Evolutionary conservation across 2,329 filamentous ascomycete genomes (phyloP), one percentile per base, ranked within the genome.

Genomic region (Neonectria neomacrospora): DNA sequence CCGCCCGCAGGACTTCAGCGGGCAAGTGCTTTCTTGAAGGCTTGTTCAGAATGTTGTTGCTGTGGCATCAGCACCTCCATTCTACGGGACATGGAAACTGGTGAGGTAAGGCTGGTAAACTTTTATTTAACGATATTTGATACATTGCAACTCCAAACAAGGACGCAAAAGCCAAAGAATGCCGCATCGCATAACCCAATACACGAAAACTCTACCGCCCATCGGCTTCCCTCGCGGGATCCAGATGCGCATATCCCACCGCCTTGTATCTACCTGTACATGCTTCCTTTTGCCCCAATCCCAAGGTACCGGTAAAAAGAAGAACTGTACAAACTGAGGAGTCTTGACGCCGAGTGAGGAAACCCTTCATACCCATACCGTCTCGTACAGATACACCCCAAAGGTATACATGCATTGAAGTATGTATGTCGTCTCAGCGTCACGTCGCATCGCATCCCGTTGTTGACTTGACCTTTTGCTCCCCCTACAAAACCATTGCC

Each of bases 171-270:
- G 45, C 47, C 42, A 48, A 48, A 34, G 55, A 58, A 58, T 39
- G 42, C 55, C 20, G 44, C 39, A 51, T 48, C 47, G 47, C 55
- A 45, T 52, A 58, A 28, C 41, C 44, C 44, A 23, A 47, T 47
- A 47, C 26, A 26, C 44, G 55, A 58, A 58, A 54, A 44, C 57
- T 60, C 57, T 60, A 60, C 50, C 50, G 52, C 52, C 51, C 50
- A 54, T 53, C 51, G 51, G 57, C 51, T 32, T 60, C 58, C 58
- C 58, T 60, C 30, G 58, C 58, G 58, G 58, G 58, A 60, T 48
- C 58, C 58, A 60, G 51, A 48, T 60, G 41, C 28, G 50, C 52
- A 41, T 60, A 54, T 60, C 51, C 58, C 58, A n/a, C 45, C 42
- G 18, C 50, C 44, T 41, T 54, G 50, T 45, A 54, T 60, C 58